A percentile compares a stretch with the other conserved stretches of the same genome.
Evolutionary conservation across 768 basidiomycete species (phyloP).

Genomic region (Lentinula sp.): DNA sequence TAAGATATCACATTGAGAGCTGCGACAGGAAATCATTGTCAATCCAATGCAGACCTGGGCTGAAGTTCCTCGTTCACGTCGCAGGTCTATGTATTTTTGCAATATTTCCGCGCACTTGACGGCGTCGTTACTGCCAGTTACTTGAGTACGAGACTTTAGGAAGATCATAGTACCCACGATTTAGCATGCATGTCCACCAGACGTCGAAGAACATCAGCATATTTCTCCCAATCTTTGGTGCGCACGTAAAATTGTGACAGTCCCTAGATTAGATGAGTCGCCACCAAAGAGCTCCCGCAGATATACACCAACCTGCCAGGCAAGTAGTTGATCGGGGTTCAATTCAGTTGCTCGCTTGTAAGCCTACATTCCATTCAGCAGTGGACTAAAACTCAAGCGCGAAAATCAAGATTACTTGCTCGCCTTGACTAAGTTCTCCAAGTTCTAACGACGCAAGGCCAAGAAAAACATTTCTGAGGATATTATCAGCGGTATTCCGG

Average conservation of each 20-base stretch:
- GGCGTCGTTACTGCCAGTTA: constrained; percentile 53
- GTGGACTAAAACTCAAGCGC: neutral
- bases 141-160: neutral
- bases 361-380: constrained; percentile 34
- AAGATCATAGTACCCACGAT: constrained; percentile 34
- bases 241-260: constrained; percentile 69
- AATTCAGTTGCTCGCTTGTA: constrained; percentile 72
- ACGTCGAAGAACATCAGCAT: constrained; percentile 44
- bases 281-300: constrained; percentile 11
- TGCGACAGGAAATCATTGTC: neutral
- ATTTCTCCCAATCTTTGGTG: constrained; percentile 49
- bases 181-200: constrained; percentile 55
- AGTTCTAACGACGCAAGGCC: constrained; percentile 78
- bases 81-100: constrained; percentile 68
- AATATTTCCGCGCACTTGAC: constrained; percentile 75
- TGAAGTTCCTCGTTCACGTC: constrained; percentile 53
- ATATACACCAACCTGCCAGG: constrained; percentile 66
- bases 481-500: neutral
- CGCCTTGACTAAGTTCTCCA: constrained; percentile 64
- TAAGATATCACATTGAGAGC: constrained; percentile 21
- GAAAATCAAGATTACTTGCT: constrained; percentile 57
- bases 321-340: constrained; percentile 67
- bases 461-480: constrained; percentile 73
- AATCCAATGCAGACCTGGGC: constrained; percentile 39
- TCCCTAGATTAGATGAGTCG: constrained; percentile 41